Evolutionary conservation across 2,329 filamentous ascomycete species (phyloP), one percentile per base, ranked within the genome.

Genomic region (Exophiala viscosa): DNA sequence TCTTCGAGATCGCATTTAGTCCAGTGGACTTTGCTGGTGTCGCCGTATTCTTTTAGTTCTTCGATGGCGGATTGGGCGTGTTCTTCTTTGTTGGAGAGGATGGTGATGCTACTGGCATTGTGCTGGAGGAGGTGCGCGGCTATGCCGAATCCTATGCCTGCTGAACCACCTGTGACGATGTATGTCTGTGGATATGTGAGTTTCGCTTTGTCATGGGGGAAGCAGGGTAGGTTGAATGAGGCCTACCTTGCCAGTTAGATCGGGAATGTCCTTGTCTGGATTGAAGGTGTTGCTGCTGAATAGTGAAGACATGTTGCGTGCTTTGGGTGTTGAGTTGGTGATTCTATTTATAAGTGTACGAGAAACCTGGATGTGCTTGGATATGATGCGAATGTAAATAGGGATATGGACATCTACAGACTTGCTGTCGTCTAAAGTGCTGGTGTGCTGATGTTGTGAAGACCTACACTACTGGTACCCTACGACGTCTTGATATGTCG

Each of bases 111-210:
- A 3, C 66, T 63, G 1, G 72, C 66, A 41, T 73, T 74, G 62
- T 78, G 75, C 59, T 79, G 73, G 3, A 80, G 70, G n/a, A 79
- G 64, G 55, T 80, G 77, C 6, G 76, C 75, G 23, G 73, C 69
- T 41, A 79, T 79, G 18, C 76, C 76, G 53, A 72, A 79, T 13
- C 76, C 76, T 31, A 78, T 77, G 15, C 74, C 75, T n/a, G 74
- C 71, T 15, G 69, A 73, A 17, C 75, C 74, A n/a, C 75, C 73
- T 0, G 74, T 77, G 11, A 78, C 71, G 14, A 77, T 65, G 47
- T 72, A 78, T 14, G 74, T 65, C 68, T 75, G 43, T 17, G 10
- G 5, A 23, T 6, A 20, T 20, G 43, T 36, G 34, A 36, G 34
- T 15, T 36, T 36, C 31, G 38, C 46, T 18, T 43, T 23, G 15